These are phyloP conservation scores for Colletotrichum kahawae DNA, from an alignment of 2,329 filamentous ascomycete genomes.

Conservation along the genomic window DNA sequence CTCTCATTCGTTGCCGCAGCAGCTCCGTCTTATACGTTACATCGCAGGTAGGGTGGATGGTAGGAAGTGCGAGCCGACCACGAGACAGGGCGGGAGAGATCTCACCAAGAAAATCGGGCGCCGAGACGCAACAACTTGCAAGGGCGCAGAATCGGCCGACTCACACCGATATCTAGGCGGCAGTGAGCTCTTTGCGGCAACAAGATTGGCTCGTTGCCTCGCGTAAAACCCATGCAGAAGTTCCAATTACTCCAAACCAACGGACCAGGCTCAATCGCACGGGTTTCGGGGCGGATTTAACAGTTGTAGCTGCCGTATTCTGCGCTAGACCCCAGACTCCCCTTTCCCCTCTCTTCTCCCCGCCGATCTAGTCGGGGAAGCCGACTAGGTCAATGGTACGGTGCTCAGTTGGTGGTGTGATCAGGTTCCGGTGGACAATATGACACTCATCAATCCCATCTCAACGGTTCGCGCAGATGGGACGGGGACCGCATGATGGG, in stretches of 20 bases:
- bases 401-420: not conserved
- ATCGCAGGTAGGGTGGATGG: not conserved
- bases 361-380: not conserved
- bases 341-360: not conserved
- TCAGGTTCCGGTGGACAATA: not conserved
- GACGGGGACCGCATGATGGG: not conserved
- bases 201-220: not conserved
- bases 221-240: not conserved
- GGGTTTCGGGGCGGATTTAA: constrained; percentile 10
- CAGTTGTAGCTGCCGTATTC: not conserved
- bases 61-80: not conserved
- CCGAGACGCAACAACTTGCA: not conserved
- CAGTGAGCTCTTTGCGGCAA: not conserved
- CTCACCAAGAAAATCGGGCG: not conserved
- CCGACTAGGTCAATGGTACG: not conserved
- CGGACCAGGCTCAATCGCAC: not conserved
- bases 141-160: not conserved
- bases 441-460: not conserved
- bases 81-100: not conserved
- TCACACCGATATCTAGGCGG: not conserved
- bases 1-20: not conserved
- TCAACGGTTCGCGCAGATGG: not conserved
- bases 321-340: not conserved
- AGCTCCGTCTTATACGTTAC: not conserved
- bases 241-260: not conserved